A percentile compares a stretch with the other conserved stretches of the same genome.
Conservation (phyloP, 371 early-diverging fungal genomes). For the Mortierella sp. region DNA sequence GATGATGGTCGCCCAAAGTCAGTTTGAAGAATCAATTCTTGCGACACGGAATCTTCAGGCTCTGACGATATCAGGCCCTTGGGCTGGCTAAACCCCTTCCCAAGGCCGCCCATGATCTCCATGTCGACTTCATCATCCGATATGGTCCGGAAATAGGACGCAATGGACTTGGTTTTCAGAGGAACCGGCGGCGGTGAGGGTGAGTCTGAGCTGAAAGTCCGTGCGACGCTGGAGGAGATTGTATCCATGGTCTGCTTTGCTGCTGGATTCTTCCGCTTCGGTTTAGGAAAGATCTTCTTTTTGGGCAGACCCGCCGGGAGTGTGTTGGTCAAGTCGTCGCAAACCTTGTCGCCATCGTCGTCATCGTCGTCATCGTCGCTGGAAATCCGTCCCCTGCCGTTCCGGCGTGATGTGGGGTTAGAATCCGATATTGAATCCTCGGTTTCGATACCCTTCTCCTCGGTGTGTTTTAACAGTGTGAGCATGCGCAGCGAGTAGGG, state of each 20-base stretch:
- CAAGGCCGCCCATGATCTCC: constrained; percentile 48
- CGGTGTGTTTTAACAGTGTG: constrained; percentile 15
- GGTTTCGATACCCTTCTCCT: background rate
- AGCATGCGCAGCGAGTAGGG: constrained; percentile 34
- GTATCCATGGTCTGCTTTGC: background rate
- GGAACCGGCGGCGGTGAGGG: background rate
- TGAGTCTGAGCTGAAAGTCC: background rate
- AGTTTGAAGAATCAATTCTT: too few relatives aligned
- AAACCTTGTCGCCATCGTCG: background rate
- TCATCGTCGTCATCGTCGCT: background rate
- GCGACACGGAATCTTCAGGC: background rate
- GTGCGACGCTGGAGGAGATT: background rate
- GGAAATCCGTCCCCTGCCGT: background rate
- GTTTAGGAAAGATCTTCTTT: background rate
- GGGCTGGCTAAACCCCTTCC: constrained; percentile 1
- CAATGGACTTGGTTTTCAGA: background rate
- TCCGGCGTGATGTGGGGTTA: background rate
- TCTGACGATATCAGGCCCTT: background rate
- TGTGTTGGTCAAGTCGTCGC: background rate
- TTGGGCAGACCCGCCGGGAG: background rate
- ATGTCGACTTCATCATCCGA: constrained; percentile 46
- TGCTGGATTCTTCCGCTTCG: constrained; percentile 1
- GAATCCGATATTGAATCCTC: constrained; percentile 1
- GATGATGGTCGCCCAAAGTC: background rate
- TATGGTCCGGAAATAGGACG: constrained; percentile 10